phyloP scores from a whole-genome alignment of 2,329 filamentous ascomycete genomes.

The Fusarium illudens region DNA sequence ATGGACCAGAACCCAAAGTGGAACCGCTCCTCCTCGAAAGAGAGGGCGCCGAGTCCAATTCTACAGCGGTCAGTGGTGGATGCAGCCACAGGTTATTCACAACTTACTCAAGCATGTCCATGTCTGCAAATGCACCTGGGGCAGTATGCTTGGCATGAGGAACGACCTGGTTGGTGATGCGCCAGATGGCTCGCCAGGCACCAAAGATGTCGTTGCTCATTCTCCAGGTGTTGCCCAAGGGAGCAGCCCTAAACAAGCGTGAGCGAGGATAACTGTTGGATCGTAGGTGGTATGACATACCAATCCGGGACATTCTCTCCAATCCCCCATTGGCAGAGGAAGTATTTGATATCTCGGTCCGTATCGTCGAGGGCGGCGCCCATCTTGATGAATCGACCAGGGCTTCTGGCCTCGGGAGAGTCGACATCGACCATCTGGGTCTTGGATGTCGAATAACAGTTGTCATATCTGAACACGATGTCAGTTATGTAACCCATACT shows the following conservation, averaged over 20 bases:
- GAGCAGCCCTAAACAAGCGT: conserved; percentile 46
- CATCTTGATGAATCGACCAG: conserved; percentile 57
- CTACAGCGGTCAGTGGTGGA: conserved; percentile 33
- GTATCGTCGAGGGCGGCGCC: conserved; percentile 50
- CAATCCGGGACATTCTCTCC: conserved; percentile 57
- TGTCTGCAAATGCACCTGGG: conserved; percentile 58
- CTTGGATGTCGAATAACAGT: conserved; percentile 56
- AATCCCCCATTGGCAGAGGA: conserved; percentile 63
- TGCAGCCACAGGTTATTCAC: fast-evolving
- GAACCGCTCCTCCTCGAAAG: conserved; percentile 57
- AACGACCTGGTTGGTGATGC: conserved; percentile 61
- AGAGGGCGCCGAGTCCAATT: conserved; percentile 57
- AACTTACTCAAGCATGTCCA: conserved; percentile 61
- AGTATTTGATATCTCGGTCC: conserved; percentile 56
- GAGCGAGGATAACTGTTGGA: fast-evolving
- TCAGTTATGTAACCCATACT: not conserved
- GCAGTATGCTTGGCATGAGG: conserved; percentile 55
- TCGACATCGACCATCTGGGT: conserved; percentile 54
- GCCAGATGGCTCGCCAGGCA: conserved; percentile 59
- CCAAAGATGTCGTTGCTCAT: conserved; percentile 65
- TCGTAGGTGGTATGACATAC: conserved; percentile 18
- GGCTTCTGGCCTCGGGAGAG: conserved; percentile 50
- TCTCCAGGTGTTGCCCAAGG: conserved; percentile 57
- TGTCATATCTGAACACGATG: conserved; percentile 52
- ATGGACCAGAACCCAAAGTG: conserved; percentile 64